Percentiles rank a stretch among this genome's conserved stretches.
Conservation (phyloP, 192 early-diverging fungal species). For the Endogone sp. region DNA sequence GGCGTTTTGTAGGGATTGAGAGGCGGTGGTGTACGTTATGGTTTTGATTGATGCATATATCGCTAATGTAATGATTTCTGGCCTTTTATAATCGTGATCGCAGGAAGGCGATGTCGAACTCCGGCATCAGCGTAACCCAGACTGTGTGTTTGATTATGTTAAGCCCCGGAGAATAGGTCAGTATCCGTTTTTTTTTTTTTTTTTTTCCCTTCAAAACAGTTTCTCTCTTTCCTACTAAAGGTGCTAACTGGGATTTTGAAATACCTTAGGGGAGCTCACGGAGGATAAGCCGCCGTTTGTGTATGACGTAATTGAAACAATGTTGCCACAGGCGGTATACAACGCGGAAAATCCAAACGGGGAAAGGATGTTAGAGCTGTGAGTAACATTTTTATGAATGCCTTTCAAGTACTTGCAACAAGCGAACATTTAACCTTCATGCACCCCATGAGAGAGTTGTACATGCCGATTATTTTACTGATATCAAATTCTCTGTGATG, state of each 20-base stretch:
- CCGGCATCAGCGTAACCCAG: constrained; percentile 89
- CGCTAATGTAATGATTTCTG: too few relatives aligned
- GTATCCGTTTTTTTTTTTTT: too few relatives aligned
- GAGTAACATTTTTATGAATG: constrained; percentile 28
- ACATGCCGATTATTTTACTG: background rate
- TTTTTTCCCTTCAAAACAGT: too few relatives aligned
- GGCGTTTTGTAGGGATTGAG: too few relatives aligned
- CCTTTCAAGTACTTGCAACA: background rate
- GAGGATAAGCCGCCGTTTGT: constrained; percentile 83
- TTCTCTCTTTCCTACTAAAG: background rate
- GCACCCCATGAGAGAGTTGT: too few relatives aligned
- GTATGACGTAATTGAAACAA: constrained; percentile 86
- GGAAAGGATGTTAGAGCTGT: constrained; percentile 76
- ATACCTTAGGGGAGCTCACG: constrained; percentile 41
- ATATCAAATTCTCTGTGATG: background rate
- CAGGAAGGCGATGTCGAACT: constrained; percentile 86
- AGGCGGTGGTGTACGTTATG: too few relatives aligned
- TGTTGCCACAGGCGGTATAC: constrained; percentile 77
- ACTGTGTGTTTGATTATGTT: constrained; percentile 94
- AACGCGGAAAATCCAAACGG: constrained; percentile 56
- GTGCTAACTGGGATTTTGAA: background rate
- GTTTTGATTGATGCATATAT: too few relatives aligned
- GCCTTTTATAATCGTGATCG: too few relatives aligned
- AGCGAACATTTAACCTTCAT: too few relatives aligned
- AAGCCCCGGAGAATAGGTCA: constrained; percentile 56